Conservation (phyloP, 305 asterid species). For the Fraxinus xanthoxyloides region DNA sequence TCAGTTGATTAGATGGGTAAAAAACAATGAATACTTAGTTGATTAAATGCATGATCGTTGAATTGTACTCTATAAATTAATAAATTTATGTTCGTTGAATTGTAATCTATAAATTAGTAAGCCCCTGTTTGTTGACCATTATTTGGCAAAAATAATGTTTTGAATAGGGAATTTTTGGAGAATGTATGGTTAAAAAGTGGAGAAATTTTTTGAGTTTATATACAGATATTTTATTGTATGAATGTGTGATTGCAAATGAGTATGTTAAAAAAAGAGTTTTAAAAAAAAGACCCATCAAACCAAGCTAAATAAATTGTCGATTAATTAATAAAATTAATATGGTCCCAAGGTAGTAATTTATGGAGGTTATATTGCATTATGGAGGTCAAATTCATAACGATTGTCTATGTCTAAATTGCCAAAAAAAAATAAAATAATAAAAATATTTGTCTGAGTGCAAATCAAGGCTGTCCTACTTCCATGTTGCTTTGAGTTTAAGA, state of each 20-base stretch:
- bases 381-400: not conserved
- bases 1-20: not conserved
- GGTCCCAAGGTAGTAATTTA: not conserved
- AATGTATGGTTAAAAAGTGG: too few species aligned
- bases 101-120: not conserved
- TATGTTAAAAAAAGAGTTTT: too few species aligned
- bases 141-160: too few species aligned
- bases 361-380: not conserved
- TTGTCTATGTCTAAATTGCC: not conserved
- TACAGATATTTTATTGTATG: not conserved
- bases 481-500: not conserved
- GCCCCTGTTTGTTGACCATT: not conserved
- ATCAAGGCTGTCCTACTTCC: not conserved
- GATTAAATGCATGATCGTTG: not conserved
- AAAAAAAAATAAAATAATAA: too few species aligned
- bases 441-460: not conserved
- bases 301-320: not conserved
- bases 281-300: not conserved
- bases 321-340: too few species aligned
- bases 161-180: too few species aligned
- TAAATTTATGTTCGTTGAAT: not conserved
- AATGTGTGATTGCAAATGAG: too few species aligned
- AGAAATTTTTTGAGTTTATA: too few species aligned
- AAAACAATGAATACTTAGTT: not conserved
- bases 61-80: not conserved